A percentile compares a stretch with the other conserved stretches of the same genome.
Conservation (phyloP, 2,329 filamentous ascomycete genomes). For the Cordyceps cateniannulata region DNA sequence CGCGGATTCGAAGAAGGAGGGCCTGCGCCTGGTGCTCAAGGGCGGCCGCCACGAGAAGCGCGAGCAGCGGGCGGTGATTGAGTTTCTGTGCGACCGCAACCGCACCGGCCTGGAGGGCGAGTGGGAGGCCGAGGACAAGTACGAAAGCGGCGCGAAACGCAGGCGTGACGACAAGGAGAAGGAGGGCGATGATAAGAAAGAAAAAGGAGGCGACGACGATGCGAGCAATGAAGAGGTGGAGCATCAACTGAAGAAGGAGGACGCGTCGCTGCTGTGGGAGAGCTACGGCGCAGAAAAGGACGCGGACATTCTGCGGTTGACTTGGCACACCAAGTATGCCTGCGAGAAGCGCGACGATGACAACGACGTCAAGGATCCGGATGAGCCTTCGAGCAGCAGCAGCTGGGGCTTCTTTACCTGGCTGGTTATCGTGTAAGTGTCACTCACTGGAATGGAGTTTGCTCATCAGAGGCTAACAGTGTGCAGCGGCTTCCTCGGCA, state of each 20-base stretch:
- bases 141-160: constrained; percentile 33
- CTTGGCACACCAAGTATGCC: constrained; percentile 83
- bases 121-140: constrained; percentile 50
- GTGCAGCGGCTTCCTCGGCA: constrained; percentile 71
- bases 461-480: background rate
- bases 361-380: constrained; percentile 30
- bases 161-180: constrained; percentile 24
- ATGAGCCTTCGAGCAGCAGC: constrained; percentile 39
- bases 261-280: constrained; percentile 66
- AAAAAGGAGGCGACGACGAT: constrained; percentile 25
- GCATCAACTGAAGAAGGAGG: constrained; percentile 46
- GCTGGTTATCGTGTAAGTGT: constrained; percentile 82
- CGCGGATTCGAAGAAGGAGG: constrained; percentile 61
- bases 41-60: constrained; percentile 48
- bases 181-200: constrained; percentile 2
- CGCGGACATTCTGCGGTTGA: constrained; percentile 60
- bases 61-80: constrained; percentile 70
- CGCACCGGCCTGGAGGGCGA: constrained; percentile 69
- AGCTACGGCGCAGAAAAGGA: constrained; percentile 60
- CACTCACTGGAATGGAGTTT: too few species aligned
- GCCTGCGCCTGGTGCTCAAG: constrained; percentile 61
- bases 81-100: constrained; percentile 74
- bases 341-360: constrained; percentile 55
- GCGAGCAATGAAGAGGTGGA: constrained; percentile 38
- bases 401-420: constrained; percentile 97